Evolutionary conservation across 202 grass and related monocot species (phyloP).

Genomic region (Miscanthus sacchariflorus): DNA sequence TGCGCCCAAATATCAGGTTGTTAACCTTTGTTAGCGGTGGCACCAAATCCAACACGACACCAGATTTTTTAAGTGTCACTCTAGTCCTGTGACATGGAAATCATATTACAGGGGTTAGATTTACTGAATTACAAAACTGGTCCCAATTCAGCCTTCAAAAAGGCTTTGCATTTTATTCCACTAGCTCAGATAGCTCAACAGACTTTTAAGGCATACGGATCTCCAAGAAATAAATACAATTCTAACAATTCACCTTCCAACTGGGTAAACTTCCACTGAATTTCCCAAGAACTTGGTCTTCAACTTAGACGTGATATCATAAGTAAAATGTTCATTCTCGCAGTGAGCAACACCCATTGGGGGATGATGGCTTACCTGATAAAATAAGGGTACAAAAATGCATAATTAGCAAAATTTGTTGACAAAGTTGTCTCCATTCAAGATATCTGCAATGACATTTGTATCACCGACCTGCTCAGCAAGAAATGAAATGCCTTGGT

Average conservation of each 20-base stretch:
- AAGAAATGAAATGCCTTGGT: constrained; percentile 84
- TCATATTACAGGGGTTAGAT: constrained; percentile 24
- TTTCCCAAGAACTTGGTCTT: constrained; percentile 99
- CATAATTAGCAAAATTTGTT: constrained; percentile 4
- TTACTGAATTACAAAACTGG: constrained; percentile 7
- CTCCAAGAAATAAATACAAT: constrained; percentile 26
- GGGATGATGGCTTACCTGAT: constrained; percentile 97
- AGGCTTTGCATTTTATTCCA: neutral
- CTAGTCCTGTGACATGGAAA: constrained; percentile 72
- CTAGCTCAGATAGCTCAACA: neutral
- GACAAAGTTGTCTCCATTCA: constrained; percentile 16
- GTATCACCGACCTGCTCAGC: constrained; percentile 79
- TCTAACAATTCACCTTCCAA: constrained; percentile 80
- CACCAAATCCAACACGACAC: constrained; percentile 80
- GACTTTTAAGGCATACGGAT: constrained; percentile 19
- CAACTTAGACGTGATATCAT: constrained; percentile 96
- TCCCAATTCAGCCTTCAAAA: constrained; percentile 9
- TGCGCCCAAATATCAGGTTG: constrained; percentile 98
- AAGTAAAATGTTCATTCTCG: constrained; percentile 97
- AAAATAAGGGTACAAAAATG: constrained; percentile 41
- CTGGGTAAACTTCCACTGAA: constrained; percentile 88
- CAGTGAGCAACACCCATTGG: constrained; percentile 90
- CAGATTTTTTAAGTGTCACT: constrained; percentile 86
- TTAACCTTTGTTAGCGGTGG: constrained; percentile 84
- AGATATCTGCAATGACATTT: constrained; percentile 31